Evolutionary conservation across 2,329 filamentous ascomycete species (phyloP).

Genomic region (Colletotrichum eremochloae): DNA sequence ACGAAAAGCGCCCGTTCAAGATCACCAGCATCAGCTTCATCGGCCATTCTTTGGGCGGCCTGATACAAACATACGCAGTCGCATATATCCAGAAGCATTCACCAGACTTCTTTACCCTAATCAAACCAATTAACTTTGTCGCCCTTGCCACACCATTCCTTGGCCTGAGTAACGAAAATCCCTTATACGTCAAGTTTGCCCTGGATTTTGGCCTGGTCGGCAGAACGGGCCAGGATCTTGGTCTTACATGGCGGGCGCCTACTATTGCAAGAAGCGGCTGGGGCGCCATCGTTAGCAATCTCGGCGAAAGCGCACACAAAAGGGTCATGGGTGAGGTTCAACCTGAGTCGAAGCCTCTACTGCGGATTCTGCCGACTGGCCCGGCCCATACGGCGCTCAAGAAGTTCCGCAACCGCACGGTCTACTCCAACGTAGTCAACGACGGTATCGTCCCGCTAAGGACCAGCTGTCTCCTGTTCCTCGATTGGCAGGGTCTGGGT

Average conservation of each 20-base stretch:
- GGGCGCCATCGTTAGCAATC: conserved; percentile 87
- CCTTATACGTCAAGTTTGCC: conserved; percentile 96
- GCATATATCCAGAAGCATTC: conserved; percentile 98
- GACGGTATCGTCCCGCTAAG: conserved; percentile 95
- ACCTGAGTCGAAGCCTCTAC: conserved; percentile 87
- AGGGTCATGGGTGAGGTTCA: conserved; percentile 71
- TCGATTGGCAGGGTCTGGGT: conserved; percentile 95
- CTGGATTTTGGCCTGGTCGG: conserved; percentile 96
- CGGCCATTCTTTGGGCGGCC: conserved; percentile 89
- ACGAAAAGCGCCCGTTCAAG: conserved; percentile 73
- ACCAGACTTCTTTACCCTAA: conserved; percentile 87
- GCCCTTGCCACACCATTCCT: conserved; percentile 88
- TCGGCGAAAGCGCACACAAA: conserved; percentile 76
- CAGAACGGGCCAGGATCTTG: conserved; percentile 94
- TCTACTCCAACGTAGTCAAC: conserved; percentile 98
- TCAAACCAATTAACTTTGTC: conserved; percentile 92
- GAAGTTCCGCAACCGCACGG: conserved; percentile 89
- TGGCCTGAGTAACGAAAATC: conserved; percentile 96
- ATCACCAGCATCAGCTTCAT: conserved; percentile 97
- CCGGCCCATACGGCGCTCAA: conserved; percentile 89
- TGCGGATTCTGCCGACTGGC: conserved; percentile 90
- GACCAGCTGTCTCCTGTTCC: conserved; percentile 94
- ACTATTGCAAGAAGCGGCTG: conserved; percentile 88
- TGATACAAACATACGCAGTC: conserved; percentile 93
- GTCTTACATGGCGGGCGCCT: conserved; percentile 92